Evolutionary conservation across 2,329 filamentous ascomycete genomes (phyloP), one percentile per base, ranked within the genome.

Genomic region (Fusarium armeniacum): DNA sequence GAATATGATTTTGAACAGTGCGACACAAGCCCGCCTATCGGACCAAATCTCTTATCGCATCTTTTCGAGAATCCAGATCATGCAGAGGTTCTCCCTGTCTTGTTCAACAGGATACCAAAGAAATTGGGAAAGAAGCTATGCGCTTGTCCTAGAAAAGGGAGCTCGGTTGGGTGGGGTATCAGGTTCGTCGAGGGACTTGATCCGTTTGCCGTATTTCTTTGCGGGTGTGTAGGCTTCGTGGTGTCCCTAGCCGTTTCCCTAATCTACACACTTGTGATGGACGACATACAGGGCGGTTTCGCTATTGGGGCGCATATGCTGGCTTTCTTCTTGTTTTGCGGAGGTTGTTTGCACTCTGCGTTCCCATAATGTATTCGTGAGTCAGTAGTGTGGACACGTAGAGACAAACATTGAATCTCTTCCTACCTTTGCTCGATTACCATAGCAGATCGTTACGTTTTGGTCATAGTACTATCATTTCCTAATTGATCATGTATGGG

Each of bases 1-100:
- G 47, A 58, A 1, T 67, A 61, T 12, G 61, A 47, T 16, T 49
- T 57, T 15, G 65, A 67, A 32, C 57, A 54, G n/a, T 46, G 43
- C 9, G 57, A 58, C 3, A 62, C 62, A 2, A 53, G 55, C 22
- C 62, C 63, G 5, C 64, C 64, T 2, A 61, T 67, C 1, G 56
- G 61, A 0, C 6, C 44, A 1, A 67, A 65, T 2, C 28, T 65
- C 1, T n/a, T 63, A 4, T 55, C 36, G 2, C 64, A 61, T n/a
- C 46, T 65, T 0, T 53, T 67, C 9, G 64, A 67, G 18, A 65
- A 67, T 6, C 65, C 61, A 2, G 30, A 53, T 1, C 64, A 67
- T n/a, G 60, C 64, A 0, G 51, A 56, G 1, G 47, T 65, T 2
- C 32, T 63, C 3, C 60, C 56, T 7, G 35, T 67, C 2, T n/a